Percentiles rank a stretch among this genome's conserved stretches.
Conservation (phyloP, 2,329 filamentous ascomycete species). For the Aureobasidium lini region DNA sequence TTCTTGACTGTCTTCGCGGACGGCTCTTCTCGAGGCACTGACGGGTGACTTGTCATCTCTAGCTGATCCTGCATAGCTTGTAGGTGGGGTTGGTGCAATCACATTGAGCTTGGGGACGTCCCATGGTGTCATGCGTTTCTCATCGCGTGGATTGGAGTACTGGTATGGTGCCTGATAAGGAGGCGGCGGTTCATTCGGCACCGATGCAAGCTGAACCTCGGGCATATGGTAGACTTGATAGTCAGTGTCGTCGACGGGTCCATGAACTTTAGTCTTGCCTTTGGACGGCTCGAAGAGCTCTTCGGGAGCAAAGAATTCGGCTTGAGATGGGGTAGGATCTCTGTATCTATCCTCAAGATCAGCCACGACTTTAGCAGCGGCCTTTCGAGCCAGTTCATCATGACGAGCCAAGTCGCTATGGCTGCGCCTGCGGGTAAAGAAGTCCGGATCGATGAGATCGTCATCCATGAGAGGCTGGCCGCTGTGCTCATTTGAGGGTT, state of each 20-base stretch:
- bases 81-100: constrained; percentile 51
- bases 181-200: constrained; percentile 30
- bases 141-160: not conserved
- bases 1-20: constrained; percentile 12
- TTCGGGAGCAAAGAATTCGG: constrained; percentile 41
- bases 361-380: constrained; percentile 34
- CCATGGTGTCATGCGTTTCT: not conserved
- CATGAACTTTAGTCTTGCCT: constrained; percentile 30
- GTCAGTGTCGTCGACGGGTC: constrained; percentile 38
- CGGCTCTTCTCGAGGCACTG: constrained; percentile 22
- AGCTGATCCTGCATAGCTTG: constrained; percentile 35
- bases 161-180: constrained; percentile 20
- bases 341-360: constrained; percentile 38
- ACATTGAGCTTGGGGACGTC: constrained; percentile 47
- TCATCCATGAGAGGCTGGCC: constrained; percentile 36
- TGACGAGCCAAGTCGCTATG: constrained; percentile 20
- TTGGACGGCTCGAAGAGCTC: constrained; percentile 36
- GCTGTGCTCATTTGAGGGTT: constrained; percentile 26
- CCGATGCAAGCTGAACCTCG: constrained; percentile 22
- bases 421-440: constrained; percentile 34
- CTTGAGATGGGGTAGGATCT: constrained; percentile 32
- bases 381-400: constrained; percentile 23
- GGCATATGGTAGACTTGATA: constrained; percentile 35
- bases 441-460: constrained; percentile 39
- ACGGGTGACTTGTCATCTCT: constrained; percentile 29